Percentiles rank a stretch among this genome's conserved stretches.
phyloP scores from a whole-genome alignment of 179 eudicot genomes.

The Carnegiea gigantea region DNA sequence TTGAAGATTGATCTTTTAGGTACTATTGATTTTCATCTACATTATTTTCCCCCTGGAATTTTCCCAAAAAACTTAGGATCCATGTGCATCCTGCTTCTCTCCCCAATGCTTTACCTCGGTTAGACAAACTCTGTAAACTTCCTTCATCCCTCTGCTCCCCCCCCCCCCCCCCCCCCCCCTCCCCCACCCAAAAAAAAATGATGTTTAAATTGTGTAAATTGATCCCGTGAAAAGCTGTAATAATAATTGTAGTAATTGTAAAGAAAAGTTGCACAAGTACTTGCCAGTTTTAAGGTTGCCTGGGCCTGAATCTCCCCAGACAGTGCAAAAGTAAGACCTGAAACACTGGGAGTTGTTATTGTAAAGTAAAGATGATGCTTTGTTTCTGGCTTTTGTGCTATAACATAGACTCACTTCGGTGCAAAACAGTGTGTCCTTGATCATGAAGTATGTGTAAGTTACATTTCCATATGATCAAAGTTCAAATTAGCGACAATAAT shows the following conservation, averaged over 20 bases:
- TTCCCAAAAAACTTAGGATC: background rate
- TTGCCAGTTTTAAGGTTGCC: too few species aligned
- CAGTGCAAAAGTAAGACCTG: too few species aligned
- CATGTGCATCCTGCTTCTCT: background rate
- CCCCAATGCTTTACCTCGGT: constrained; percentile 3
- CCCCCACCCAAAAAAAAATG: background rate
- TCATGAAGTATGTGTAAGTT: background rate
- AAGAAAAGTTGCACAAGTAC: background rate
- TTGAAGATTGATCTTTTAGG: constrained; percentile 17
- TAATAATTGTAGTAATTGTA: constrained; percentile 12
- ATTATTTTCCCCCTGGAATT: background rate
- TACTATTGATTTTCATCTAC: background rate
- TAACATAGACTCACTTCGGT: background rate
- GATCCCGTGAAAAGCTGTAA: constrained; percentile 13
- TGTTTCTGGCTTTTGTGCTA: constrained; percentile 11
- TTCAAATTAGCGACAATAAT: background rate
- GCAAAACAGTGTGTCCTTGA: background rate
- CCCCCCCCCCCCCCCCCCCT: too few species aligned
- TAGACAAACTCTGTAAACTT: constrained; percentile 3
- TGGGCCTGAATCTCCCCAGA: too few species aligned
- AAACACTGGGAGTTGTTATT: background rate
- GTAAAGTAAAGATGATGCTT: constrained; percentile 20
- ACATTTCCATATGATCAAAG: background rate
- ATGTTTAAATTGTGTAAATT: constrained; percentile 21
- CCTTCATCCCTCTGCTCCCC: background rate